phyloP scores from a whole-genome alignment of 208 protist species.

The Acanthamoeba royreba region DNA sequence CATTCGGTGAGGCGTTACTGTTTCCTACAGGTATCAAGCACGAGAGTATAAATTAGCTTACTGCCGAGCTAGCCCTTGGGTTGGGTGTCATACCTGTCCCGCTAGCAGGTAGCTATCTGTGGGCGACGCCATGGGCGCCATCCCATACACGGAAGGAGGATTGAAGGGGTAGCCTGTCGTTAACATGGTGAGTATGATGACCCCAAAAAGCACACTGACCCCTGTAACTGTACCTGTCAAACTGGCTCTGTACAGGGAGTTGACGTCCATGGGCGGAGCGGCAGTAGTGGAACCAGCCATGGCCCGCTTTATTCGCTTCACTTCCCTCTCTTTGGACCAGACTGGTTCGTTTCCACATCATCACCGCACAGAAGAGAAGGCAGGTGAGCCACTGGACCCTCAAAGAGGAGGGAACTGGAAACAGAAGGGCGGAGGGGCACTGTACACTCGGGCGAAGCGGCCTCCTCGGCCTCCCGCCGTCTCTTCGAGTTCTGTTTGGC shows the following conservation, averaged over 20 bases:
- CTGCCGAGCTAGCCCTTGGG: too few species aligned
- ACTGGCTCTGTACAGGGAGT: neutral
- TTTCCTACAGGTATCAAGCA: too few species aligned
- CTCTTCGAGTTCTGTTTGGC: constrained; percentile 37
- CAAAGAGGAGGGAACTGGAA: neutral
- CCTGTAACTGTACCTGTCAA: neutral
- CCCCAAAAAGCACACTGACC: too few species aligned
- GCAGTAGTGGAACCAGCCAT: neutral
- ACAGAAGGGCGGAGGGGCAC: neutral
- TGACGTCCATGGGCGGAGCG: neutral
- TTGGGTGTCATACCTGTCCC: neutral
- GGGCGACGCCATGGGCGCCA: neutral
- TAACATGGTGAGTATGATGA: too few species aligned
- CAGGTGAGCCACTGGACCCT: neutral
- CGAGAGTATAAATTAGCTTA: too few species aligned
- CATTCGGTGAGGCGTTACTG: too few species aligned
- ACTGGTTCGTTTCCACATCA: neutral
- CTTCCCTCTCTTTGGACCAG: neutral
- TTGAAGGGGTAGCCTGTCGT: constrained; percentile 3
- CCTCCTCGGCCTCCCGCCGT: neutral
- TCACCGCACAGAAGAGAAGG: neutral
- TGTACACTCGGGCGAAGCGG: neutral
- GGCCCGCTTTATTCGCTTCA: neutral
- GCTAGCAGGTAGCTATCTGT: neutral
- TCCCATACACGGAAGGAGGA: neutral